Evolutionary conservation across 2,329 filamentous ascomycete species (phyloP).

Genomic region (Chaetothyriales sp.): DNA sequence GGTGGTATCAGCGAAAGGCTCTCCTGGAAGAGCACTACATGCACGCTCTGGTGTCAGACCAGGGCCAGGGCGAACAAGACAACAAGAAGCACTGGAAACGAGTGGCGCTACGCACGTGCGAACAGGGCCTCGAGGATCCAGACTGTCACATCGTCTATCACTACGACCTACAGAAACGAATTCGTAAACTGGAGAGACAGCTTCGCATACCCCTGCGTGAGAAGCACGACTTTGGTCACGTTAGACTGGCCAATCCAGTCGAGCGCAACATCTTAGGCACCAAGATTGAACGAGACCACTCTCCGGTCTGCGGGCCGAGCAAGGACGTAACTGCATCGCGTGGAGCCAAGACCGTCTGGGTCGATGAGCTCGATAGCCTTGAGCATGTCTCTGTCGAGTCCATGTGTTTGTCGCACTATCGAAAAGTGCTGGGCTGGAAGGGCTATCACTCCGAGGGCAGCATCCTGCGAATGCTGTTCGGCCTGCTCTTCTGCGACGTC

Average conservation of each 20-base stretch:
- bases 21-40: slow-evolving; percentile 93
- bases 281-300: slow-evolving; percentile 46
- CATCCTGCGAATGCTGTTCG: slow-evolving; percentile 80
- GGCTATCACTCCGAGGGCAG: slow-evolving; percentile 89
- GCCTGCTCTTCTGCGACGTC: slow-evolving; percentile 84
- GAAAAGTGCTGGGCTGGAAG: slow-evolving; percentile 65
- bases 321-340: slow-evolving; percentile 7
- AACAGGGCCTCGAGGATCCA: slow-evolving; percentile 70
- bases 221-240: slow-evolving; percentile 87
- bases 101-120: slow-evolving; percentile 65
- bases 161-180: slow-evolving; percentile 83
- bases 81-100: slow-evolving; percentile 76
- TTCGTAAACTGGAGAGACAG: slow-evolving; percentile 77
- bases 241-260: slow-evolving; percentile 59
- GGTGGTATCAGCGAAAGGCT: slow-evolving; percentile 93
- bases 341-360: slow-evolving; percentile 64
- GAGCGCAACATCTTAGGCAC: slow-evolving; percentile 66
- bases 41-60: slow-evolving; percentile 44
- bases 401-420: slow-evolving; percentile 85
- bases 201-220: slow-evolving; percentile 70
- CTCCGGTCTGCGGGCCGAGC: slow-evolving; percentile 17
- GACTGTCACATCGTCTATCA: slow-evolving; percentile 88
- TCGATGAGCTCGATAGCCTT: slow-evolving; percentile 57
- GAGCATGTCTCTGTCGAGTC: slow-evolving; percentile 78
- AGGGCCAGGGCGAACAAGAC: slow-evolving; percentile 38